A percentile compares a stretch with the other conserved stretches of the same genome.
Conservation (phyloP, 169 alveolate species). For the Plasmodium fragile region DNA sequence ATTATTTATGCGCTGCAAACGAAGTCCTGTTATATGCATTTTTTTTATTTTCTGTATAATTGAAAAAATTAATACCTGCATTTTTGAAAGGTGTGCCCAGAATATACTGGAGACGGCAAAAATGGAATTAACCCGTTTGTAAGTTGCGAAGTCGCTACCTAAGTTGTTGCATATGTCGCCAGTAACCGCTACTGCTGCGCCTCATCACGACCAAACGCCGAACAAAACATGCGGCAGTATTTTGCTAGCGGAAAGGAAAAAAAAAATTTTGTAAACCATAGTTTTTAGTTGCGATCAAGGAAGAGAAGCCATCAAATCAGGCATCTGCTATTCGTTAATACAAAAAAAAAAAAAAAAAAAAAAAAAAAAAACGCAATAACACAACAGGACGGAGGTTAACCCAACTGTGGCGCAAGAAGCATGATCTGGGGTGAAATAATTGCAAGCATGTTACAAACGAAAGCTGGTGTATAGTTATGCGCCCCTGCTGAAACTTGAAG, state of each 20-base stretch:
- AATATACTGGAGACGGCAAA: neutral
- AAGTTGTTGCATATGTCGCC: neutral
- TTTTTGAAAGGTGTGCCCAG: neutral
- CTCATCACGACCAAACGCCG: neutral
- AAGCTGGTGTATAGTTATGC: neutral
- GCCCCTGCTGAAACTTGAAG: neutral
- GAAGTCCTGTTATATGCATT: neutral
- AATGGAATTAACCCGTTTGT: neutral
- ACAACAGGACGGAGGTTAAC: neutral
- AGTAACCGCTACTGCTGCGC: neutral
- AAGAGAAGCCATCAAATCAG: neutral
- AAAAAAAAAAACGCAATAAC: neutral
- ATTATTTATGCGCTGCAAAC: neutral
- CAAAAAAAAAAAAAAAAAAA: neutral
- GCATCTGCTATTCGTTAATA: neutral
- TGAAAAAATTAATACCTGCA: neutral
- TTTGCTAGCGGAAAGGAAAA: neutral
- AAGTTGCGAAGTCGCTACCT: neutral
- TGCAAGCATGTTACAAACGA: neutral
- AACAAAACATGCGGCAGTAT: neutral
- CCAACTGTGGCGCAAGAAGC: neutral
- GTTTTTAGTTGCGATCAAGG: neutral
- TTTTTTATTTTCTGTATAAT: neutral
- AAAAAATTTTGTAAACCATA: neutral
- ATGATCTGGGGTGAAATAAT: neutral